Evolutionary conservation across 228 moss, liverwort and hornwort species (phyloP).

Genomic region (Sphagnum fallax): DNA sequence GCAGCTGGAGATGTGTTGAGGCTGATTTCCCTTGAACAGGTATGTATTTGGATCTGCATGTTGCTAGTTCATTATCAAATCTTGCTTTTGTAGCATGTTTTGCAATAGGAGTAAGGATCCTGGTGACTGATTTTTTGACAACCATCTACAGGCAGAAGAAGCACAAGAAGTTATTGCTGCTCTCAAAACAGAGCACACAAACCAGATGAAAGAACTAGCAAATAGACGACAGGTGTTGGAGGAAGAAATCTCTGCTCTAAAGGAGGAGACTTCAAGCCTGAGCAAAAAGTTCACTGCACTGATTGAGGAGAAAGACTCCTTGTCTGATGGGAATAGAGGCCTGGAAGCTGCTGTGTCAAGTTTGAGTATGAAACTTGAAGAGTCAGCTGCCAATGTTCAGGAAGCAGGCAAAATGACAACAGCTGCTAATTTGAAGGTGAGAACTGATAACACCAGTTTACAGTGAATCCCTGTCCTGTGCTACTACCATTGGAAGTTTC

Average conservation of each 20-base stretch:
- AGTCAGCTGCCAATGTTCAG: slow-evolving; percentile 1
- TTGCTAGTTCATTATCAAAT: too few relatives aligned
- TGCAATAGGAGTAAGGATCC: too few relatives aligned
- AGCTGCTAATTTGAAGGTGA: slow-evolving; percentile 10
- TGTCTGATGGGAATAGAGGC: slow-evolving; percentile 16
- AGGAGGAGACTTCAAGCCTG: slow-evolving; percentile 21
- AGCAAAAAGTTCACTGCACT: slow-evolving; percentile 2
- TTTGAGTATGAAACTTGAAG: slow-evolving; percentile 12
- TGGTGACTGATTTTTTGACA: too few relatives aligned
- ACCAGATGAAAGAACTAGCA: slow-evolving; percentile 12
- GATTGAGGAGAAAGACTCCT: slow-evolving; percentile 10
- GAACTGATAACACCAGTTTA: background rate
- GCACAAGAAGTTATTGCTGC: slow-evolving; percentile 21
- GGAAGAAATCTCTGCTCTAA: slow-evolving; percentile 26
- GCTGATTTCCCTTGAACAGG: too few relatives aligned
- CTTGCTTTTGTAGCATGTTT: too few relatives aligned
- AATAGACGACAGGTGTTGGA: slow-evolving; percentile 16
- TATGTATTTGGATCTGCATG: too few relatives aligned
- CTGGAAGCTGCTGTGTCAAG: slow-evolving; percentile 20
- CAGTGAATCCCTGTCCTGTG: too few relatives aligned
- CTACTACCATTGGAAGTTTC: too few relatives aligned
- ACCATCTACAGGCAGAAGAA: slow-evolving; percentile 10
- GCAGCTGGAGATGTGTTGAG: too few relatives aligned
- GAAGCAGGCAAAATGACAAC: slow-evolving; percentile 11
- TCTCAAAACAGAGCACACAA: slow-evolving; percentile 11